Evolutionary conservation across 768 basidiomycete species (phyloP), one percentile per base, ranked within the genome.

Genomic region (Boletus rufocinnamomeus): DNA sequence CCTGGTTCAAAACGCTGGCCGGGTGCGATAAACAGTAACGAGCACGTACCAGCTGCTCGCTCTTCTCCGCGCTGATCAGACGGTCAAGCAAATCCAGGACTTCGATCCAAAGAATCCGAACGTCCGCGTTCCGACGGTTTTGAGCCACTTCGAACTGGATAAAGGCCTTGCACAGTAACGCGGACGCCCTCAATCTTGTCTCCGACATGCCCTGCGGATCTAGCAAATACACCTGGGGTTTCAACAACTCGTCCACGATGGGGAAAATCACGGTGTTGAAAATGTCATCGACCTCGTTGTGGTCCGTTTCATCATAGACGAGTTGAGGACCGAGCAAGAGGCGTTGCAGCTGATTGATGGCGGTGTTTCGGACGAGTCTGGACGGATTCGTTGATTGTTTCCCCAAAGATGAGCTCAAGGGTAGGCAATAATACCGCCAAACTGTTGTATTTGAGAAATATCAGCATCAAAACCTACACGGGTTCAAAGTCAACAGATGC

Each of bases 131-230:
- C 13, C 74, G 76, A 60, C 82, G 79, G 47, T 77, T 82, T 54
- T 93, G 87, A 14, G 88, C 82, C 43, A 93, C 79, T 62, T 94
- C 89, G 58, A 94, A 90, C 65, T 96, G 93, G 83, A 98, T 89
- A 76, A 99, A 98, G 13, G 87, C 85, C 76, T 97, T 97, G 82
- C 95, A 97, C 35, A 97, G 78, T 56, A 98, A 75, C n/a, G 89
- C 91, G 30, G 88, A 89, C 5, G 91, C 95, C 30, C 92, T 83
- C 35, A 98, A 71, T 4, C 96, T 84, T 9, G 93, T 95, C 75
- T 98, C 96, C 4, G 89, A 84, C 86, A 98, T 91, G 30, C 93
- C 94, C 62, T 83, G 79, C 0, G 91, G 89, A 70, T 97, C 95
- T 25, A 87, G 80, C 50, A 83, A 76, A 69, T 86, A 85, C 19